Evolutionary conservation across 2,329 filamentous ascomycete species (phyloP).

Genomic region (Hymenoscyphus scutula): DNA sequence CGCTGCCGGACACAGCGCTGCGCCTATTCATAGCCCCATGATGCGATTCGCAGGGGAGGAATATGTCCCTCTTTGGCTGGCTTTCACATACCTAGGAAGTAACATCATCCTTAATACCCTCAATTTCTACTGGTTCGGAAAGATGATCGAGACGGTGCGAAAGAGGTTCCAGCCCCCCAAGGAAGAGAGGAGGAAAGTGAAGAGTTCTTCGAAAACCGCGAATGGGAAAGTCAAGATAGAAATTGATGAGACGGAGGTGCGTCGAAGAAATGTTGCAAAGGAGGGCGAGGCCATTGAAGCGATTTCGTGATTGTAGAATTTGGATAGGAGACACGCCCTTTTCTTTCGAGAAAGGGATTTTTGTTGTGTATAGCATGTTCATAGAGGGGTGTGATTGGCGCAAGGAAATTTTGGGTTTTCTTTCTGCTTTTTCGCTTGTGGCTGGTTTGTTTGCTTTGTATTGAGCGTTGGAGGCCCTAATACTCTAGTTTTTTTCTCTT

Average conservation of each 20-base stretch:
- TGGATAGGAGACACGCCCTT: background rate
- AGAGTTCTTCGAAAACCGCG: constrained; percentile 32
- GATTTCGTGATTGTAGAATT: constrained; percentile 19
- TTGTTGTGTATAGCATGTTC: constrained; percentile 4
- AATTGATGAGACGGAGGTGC: constrained; percentile 34
- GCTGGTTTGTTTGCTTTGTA: no score
- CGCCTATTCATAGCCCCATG: constrained; percentile 37
- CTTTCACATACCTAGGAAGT: constrained; percentile 62
- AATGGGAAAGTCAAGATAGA: constrained; percentile 30
- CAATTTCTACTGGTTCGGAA: constrained; percentile 83
- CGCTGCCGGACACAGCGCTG: constrained; percentile 30
- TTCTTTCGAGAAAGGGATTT: background rate
- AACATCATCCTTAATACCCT: constrained; percentile 72
- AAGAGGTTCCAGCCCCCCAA: constrained; percentile 66
- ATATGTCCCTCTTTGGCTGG: constrained; percentile 68
- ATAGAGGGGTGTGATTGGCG: background rate
- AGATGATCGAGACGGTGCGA: constrained; percentile 78
- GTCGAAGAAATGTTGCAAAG: constrained; percentile 31
- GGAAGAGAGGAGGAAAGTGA: constrained; percentile 36
- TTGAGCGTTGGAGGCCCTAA: background rate
- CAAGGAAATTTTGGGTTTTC: background rate
- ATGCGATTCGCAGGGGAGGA: constrained; percentile 52
- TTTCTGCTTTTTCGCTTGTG: background rate
- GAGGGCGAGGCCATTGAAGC: constrained; percentile 22
- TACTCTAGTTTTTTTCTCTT: background rate